Base-by-base conservation (phyloP, 139 green algal species). In the Chlorella sorokiniana region DNA sequence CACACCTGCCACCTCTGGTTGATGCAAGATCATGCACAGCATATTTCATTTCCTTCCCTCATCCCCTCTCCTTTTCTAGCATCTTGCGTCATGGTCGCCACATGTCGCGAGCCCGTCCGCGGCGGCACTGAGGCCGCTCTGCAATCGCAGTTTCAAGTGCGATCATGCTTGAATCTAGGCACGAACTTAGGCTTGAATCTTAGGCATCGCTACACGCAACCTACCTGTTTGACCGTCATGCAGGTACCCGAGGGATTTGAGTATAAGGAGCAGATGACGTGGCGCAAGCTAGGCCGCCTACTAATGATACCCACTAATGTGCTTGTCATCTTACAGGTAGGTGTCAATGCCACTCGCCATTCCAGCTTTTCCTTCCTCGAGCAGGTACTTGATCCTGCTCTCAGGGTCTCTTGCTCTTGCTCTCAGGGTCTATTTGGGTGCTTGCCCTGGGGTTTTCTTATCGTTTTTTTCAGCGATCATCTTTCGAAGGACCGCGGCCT, bases 401-500 rank as follows among this genome's bases (percentile, higher is more conserved):
- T 35, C 44, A 0, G 59, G 27, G 41, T 42, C 16, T 25, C 44
- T 45, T 65, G n/a, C 45, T 41, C 0, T 77, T n/a, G 22, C 62
- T 56, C 25, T 23, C 89, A 93, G 87, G 91, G 93, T 6, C 77
- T 94, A 68, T 87, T 90, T 37, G 92, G 94, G 8, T 93, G 86
- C 78, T 68, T 97, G 69, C 92, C 94, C 8, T 97, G 94, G 93
- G 92, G 93, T 35, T 85, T 97, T 63, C 82, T 96, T 40, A 74
- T 94, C 31, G 92, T 88, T 10, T 97, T 92, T 88, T 78, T 97
- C 42, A 96, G 94, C 69, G 94, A 97, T 85, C 97, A 92, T 88
- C 86, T 98, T 37, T 41, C 64, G 1, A 81, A 90, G 56, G 48
- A 93, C 35, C 90, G 90, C 73, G 81, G 87, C 3, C 48, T 92